Percentiles rank a stretch among this genome's conserved stretches.
Evolutionary conservation across 108 stramenopile genomes (phyloP).

Genomic region (Fragilaria radians): DNA sequence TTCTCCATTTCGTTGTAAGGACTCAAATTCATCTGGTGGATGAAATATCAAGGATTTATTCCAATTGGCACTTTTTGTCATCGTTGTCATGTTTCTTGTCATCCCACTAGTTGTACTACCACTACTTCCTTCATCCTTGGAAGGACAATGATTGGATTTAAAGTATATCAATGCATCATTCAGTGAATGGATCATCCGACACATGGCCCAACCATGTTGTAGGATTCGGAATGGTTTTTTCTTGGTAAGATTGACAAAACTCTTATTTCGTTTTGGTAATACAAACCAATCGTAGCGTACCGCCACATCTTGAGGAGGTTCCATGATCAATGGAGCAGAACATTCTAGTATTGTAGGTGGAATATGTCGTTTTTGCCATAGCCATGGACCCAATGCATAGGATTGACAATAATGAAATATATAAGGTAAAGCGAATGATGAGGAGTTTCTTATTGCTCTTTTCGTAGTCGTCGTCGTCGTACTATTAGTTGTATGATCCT

Average conservation of each 20-base stretch:
- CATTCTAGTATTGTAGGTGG: constrained; percentile 63
- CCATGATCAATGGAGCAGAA: constrained; percentile 47
- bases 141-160: neutral
- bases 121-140: too few species aligned
- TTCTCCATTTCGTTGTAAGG: neutral
- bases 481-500: too few species aligned
- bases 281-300: constrained; percentile 29
- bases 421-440: too few species aligned
- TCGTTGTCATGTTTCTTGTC: neutral
- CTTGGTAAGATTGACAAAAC: neutral
- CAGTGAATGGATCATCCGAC: neutral
- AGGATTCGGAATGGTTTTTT: neutral
- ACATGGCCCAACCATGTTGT: neutral
- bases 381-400: constrained; percentile 26
- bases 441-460: too few species aligned
- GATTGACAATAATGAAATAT: constrained; percentile 62
- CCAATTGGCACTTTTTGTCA: neutral
- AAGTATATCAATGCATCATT: neutral
- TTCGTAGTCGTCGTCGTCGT: too few species aligned
- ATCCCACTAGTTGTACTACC: neutral
- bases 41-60: neutral
- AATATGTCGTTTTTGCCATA: constrained; percentile 50
- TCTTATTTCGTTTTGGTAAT: neutral
- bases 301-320: constrained; percentile 45
- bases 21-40: neutral